These are phyloP conservation scores for Mycosphaerella arachidis DNA, from an alignment of 2,329 filamentous ascomycete species.

Conservation along the genomic window DNA sequence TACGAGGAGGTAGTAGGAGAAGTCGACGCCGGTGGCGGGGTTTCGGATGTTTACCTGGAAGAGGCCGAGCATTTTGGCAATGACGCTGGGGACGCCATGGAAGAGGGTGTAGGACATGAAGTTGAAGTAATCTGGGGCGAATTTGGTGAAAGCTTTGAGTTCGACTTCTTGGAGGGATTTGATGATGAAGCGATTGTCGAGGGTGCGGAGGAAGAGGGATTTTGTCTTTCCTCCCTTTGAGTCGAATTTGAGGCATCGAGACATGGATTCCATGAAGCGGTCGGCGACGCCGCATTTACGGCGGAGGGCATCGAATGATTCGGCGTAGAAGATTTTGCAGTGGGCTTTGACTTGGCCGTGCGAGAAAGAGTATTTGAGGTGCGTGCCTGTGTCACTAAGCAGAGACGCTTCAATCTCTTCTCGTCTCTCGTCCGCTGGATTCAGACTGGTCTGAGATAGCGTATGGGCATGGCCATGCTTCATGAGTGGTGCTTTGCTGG, in stretches of 20 bases:
- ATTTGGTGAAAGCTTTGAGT: conserved; percentile 87
- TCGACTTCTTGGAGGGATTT: conserved; percentile 89
- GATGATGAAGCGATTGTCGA: conserved; percentile 89
- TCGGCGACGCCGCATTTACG: conserved; percentile 90
- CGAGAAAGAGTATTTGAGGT: conserved; percentile 92
- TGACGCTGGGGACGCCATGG: conserved; percentile 86
- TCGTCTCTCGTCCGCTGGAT: conserved; percentile 51
- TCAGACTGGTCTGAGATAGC: conserved; percentile 18
- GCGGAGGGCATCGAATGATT: conserved; percentile 92
- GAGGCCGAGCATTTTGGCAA: conserved; percentile 98
- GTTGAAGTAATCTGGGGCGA: conserved; percentile 93
- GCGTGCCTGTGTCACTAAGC: conserved; percentile 77
- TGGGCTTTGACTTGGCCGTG: conserved; percentile 92
- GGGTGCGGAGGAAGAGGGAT: conserved; percentile 91
- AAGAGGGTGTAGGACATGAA: conserved; percentile 97
- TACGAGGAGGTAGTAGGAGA: conserved; percentile 87
- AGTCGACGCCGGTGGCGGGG: conserved; percentile 81
- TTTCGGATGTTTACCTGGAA: conserved; percentile 98
- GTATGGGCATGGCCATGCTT: conserved; percentile 27
- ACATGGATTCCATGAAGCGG: conserved; percentile 90
- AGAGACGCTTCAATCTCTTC: conserved; percentile 77
- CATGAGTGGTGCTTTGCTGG: conserved; percentile 20
- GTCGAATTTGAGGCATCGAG: conserved; percentile 95
- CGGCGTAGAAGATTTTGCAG: conserved; percentile 97
- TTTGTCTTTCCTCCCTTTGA: conserved; percentile 97